Base-by-base conservation (phyloP, 768 basidiomycete genomes). In the Suillus ampliporus region DNA sequence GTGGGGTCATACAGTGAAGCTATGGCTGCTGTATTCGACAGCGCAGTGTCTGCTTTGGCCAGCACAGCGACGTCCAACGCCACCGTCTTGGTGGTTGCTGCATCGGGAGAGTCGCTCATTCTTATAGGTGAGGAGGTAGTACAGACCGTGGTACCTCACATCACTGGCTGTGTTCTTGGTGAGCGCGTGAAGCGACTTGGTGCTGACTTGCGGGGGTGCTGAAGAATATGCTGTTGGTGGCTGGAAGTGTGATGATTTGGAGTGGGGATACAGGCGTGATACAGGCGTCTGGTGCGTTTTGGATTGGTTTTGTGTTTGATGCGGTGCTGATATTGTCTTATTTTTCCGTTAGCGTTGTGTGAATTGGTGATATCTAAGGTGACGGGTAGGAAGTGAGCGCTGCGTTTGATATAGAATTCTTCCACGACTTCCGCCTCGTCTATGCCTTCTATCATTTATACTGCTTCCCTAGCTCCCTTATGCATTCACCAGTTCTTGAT, bases 121-220 rank as follows among this genome's bases (percentile, higher is more conserved):
- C 23, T 23, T 14, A 47, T 47, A 26, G 23, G 46, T 23, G 46
- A 47, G 6, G 46, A 47, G 44, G 4, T 38, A 11, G 37, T 13
- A 37, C 37, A 44, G 46, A 14, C 46, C 23, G 46, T 13, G 1
- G 5, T 23, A 2, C 46, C 46, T 9, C 46, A 46, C 21, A 75
- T 92, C 57, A 91, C 94, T 95, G 1, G 95, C 96, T 9, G 95
- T 97, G n/a, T 97, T 96, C 80, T 82, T 97, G 69, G 94, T 97
- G 43, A 86, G 94, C 47, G 91, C 88, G 0, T 95, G 90, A 13
- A 91, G 89, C 57, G 94, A 94, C 2, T 82, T 98, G 63, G 87
- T 97, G n/a, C 81, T 98, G 66, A 98, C 96, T 98, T 4, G 95
- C 96, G 3, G 96, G 96, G 19, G 95, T 98, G 31, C 89, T 95